A percentile compares a stretch with the other conserved stretches of the same genome.
Evolutionary conservation across 495 filamentous ascomycete species (phyloP).

Genomic region (Pseudomonodictys pantanalensis): DNA sequence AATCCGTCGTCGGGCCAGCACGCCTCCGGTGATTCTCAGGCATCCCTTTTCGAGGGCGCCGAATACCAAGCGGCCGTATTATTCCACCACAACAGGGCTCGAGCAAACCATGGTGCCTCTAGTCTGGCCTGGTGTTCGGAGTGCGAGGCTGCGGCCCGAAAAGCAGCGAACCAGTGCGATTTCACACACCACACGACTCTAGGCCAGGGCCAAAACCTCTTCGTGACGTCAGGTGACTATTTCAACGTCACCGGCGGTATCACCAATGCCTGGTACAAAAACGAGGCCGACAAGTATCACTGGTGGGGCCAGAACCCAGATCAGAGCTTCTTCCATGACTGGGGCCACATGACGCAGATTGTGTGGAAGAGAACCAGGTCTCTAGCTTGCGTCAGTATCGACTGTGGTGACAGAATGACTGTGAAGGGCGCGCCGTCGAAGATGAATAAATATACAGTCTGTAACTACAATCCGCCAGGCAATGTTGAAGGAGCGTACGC

Average conservation of each 20-base stretch:
- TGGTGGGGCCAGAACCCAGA: constrained; percentile 47
- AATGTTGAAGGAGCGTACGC: constrained; percentile 67
- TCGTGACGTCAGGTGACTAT: constrained; percentile 14
- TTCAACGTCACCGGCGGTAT: constrained; percentile 60
- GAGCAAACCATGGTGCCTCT: constrained; percentile 72
- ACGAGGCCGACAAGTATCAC: constrained; percentile 55
- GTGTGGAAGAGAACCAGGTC: constrained; percentile 72
- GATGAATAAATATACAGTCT: constrained; percentile 66
- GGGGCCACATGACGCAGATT: constrained; percentile 89
- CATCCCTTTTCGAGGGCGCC: constrained; percentile 9
- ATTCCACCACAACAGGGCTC: constrained; percentile 81
- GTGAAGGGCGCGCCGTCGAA: constrained; percentile 40
- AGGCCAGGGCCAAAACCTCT: constrained; percentile 77
- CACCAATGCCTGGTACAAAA: constrained; percentile 80
- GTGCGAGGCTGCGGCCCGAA: constrained; percentile 60
- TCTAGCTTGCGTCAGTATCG: constrained; percentile 70
- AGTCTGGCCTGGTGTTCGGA: constrained; percentile 61
- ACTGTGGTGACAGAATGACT: constrained; percentile 47
- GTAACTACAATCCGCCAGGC: constrained; percentile 79
- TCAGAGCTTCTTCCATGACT: constrained; percentile 58
- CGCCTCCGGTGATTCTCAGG: constrained; percentile 13
- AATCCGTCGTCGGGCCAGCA: constrained; percentile 2
- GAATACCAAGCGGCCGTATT: constrained; percentile 52
- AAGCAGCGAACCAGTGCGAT: constrained; percentile 54
- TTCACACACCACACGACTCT: constrained; percentile 59